Evolutionary conservation across 2,329 filamentous ascomycete genomes (phyloP).

Genomic region (Ophioceras dolichostomum): DNA sequence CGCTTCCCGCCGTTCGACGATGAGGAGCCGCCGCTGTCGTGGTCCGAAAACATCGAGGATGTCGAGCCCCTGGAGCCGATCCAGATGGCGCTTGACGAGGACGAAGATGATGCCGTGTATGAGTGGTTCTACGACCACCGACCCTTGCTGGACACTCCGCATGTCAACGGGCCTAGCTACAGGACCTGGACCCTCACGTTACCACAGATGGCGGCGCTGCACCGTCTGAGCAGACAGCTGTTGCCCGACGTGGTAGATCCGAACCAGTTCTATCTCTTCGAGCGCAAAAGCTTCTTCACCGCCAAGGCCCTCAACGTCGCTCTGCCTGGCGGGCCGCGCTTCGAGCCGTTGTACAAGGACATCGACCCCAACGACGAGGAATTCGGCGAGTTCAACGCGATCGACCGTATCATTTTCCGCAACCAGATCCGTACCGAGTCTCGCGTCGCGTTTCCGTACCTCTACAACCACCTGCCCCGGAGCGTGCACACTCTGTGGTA

Average conservation of each 20-base stretch:
- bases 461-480: conserved; percentile 92
- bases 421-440: conserved; percentile 92
- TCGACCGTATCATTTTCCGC: conserved; percentile 97
- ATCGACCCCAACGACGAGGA: conserved; percentile 98
- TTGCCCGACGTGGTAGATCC: conserved; percentile 87
- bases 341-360: conserved; percentile 96
- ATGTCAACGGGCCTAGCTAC: conserved; percentile 95
- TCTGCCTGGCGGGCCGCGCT: conserved; percentile 91
- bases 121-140: conserved; percentile 98
- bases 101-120: conserved; percentile 79
- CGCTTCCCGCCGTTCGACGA: conserved; percentile 97
- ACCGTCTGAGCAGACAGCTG: conserved; percentile 81
- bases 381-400: conserved; percentile 98
- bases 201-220: conserved; percentile 91
- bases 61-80: conserved; percentile 96
- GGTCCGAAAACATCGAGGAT: conserved; percentile 98
- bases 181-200: conserved; percentile 88
- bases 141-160: conserved; percentile 77
- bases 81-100: conserved; percentile 94
- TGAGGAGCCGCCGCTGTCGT: conserved; percentile 92
- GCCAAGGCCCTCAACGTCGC: conserved; percentile 96
- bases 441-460: conserved; percentile 82
- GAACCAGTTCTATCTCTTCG: conserved; percentile 98
- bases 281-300: conserved; percentile 86
- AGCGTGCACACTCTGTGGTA: conserved; percentile 93